Conservation (phyloP, 1,139 yeast species). For the Geotrichum reessii region DNA sequence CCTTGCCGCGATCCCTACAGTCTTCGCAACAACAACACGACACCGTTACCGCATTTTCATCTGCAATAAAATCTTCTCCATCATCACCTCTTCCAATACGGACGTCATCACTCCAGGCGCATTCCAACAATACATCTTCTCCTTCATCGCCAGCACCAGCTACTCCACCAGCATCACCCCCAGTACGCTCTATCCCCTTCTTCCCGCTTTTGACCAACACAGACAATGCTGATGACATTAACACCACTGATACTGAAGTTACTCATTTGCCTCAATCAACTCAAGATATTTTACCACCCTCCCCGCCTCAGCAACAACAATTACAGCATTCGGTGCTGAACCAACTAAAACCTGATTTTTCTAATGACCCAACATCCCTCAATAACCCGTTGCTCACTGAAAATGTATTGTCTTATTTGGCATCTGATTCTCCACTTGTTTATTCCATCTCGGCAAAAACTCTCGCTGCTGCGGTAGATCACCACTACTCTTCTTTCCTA, state of each 20-base stretch:
- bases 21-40: neutral
- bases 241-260: neutral
- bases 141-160: constrained; percentile 19
- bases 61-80: neutral
- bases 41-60: neutral
- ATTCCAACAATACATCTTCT: constrained; percentile 7
- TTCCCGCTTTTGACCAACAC: constrained; percentile 7
- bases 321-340: neutral
- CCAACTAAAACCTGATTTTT: neutral
- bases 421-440: constrained; percentile 21
- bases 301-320: constrained; percentile 6
- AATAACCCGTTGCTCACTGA: constrained; percentile 14
- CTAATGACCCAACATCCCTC: neutral
- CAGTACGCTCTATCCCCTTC: neutral
- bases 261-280: constrained; percentile 4
- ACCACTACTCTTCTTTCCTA: constrained; percentile 42
- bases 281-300: constrained; percentile 5
- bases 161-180: constrained; percentile 22
- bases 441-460: constrained; percentile 28
- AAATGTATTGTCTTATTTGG: neutral
- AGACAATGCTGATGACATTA: neutral
- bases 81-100: constrained; percentile 8
- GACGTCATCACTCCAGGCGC: constrained; percentile 3
- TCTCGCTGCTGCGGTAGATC: constrained; percentile 31
- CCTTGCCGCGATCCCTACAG: neutral